phyloP scores from a whole-genome alignment of 345 rosid genomes.

The Lenwebbia sp. region DNA sequence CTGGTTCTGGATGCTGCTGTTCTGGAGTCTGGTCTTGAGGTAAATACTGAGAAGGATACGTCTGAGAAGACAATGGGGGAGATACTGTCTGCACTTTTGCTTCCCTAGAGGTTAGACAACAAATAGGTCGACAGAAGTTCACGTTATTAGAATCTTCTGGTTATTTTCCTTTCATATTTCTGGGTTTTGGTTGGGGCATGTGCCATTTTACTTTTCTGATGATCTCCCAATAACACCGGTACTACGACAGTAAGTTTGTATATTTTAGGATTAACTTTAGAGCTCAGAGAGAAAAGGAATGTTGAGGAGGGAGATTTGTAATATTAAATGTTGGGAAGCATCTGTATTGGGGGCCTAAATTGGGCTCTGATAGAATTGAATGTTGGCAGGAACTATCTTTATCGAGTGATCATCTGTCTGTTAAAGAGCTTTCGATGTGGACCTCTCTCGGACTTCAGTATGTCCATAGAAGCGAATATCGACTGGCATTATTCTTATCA shows the following conservation, averaged over 20 bases:
- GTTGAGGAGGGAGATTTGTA: not conserved
- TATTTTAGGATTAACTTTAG: not conserved
- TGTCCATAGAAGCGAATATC: not conserved
- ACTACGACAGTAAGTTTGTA: not conserved
- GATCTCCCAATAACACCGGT: not conserved
- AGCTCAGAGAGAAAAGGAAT: not conserved
- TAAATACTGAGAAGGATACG: slow-evolving; percentile 41
- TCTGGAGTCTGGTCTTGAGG: slow-evolving; percentile 60
- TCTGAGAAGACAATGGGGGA: slow-evolving; percentile 88
- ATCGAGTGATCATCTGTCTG: not conserved
- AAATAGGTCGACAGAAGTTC: not conserved
- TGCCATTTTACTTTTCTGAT: not conserved
- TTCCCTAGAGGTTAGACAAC: slow-evolving; percentile 24
- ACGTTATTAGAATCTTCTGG: not conserved
- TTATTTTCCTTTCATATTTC: not conserved
- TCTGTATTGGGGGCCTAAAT: not conserved
- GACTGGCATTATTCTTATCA: not conserved
- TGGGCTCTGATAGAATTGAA: not conserved
- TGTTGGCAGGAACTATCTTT: not conserved
- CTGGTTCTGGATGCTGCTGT: slow-evolving; percentile 84
- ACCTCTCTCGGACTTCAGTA: not conserved
- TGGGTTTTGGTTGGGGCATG: not conserved
- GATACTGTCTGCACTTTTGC: slow-evolving; percentile 68
- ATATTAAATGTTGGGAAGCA: not conserved
- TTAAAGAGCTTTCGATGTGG: not conserved